phyloP scores from a whole-genome alignment of 2,329 filamentous ascomycete genomes.

The Sphaerostilbella broomeana region DNA sequence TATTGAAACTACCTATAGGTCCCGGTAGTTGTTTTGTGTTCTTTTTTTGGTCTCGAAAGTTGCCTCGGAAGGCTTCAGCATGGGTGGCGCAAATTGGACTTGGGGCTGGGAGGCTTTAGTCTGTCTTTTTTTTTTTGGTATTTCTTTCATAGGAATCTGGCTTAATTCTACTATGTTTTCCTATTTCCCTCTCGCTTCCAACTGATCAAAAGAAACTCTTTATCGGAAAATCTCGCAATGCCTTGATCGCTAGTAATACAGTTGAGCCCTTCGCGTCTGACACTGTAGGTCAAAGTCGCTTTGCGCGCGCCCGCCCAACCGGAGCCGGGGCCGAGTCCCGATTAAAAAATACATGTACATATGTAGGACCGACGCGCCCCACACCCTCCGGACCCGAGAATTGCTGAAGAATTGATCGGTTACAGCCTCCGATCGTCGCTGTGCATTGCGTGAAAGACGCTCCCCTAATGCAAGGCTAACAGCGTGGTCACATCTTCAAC shows the following conservation, averaged over 20 bases:
- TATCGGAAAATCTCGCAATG: too few species aligned
- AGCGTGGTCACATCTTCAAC: too few species aligned
- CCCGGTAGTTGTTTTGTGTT: neutral
- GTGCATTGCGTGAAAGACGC: neutral
- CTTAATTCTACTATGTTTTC: too few species aligned
- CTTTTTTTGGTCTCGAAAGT: too few species aligned
- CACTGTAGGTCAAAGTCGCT: slow-evolving; percentile 9
- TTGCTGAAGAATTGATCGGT: neutral
- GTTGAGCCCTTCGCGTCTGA: neutral
- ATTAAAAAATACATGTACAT: neutral
- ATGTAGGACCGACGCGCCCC: slow-evolving; percentile 2
- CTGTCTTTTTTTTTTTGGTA: neutral
- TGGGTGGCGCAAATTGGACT: neutral
- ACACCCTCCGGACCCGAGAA: slow-evolving; percentile 1
- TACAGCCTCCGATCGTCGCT: slow-evolving; percentile 1
- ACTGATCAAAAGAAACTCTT: too few species aligned
- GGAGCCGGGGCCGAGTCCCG: neutral
- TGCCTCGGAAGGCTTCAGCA: too few species aligned
- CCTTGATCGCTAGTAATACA: too few species aligned
- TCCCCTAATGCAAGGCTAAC: neutral
- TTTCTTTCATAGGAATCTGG: too few species aligned
- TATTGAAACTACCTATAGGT: too few species aligned
- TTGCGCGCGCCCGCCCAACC: neutral
- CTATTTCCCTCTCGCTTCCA: too few species aligned
- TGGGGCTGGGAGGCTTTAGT: neutral